Evolutionary conservation across 2,329 filamentous ascomycete genomes (phyloP).

Genomic region (Hypomyces rosellus): DNA sequence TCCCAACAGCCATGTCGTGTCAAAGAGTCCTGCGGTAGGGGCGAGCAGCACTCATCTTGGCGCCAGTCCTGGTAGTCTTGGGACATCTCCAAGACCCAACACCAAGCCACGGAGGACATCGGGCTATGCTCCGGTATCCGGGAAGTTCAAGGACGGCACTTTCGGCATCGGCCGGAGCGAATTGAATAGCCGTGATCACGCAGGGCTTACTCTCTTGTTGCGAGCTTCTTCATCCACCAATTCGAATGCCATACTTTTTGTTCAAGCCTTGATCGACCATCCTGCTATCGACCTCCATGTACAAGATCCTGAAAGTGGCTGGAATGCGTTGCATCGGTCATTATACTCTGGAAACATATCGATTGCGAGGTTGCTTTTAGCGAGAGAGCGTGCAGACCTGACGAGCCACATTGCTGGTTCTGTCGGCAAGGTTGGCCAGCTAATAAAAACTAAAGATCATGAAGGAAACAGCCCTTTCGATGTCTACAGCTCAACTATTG

Average conservation of each 20-base stretch:
- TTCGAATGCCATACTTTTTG: slow-evolving; percentile 65
- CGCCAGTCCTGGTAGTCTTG: slow-evolving; percentile 35
- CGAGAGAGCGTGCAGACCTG: slow-evolving; percentile 64
- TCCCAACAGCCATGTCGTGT: slow-evolving; percentile 47
- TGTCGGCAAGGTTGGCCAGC: slow-evolving; percentile 58
- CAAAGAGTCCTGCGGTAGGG: slow-evolving; percentile 47
- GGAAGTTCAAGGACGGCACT: slow-evolving; percentile 39
- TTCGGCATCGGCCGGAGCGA: slow-evolving; percentile 52
- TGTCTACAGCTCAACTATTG: slow-evolving; percentile 82
- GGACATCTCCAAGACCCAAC: slow-evolving; percentile 44
- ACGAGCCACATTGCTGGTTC: slow-evolving; percentile 53
- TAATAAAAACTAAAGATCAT: slow-evolving; percentile 93
- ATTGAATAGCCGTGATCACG: slow-evolving; percentile 76
- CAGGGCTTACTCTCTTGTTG: slow-evolving; percentile 77
- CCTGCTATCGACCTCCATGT: slow-evolving; percentile 78
- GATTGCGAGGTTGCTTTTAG: slow-evolving; percentile 74
- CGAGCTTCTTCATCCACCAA: slow-evolving; percentile 73
- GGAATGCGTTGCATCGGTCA: slow-evolving; percentile 89
- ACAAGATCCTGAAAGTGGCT: slow-evolving; percentile 87
- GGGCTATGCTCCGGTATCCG: slow-evolving; percentile 39
- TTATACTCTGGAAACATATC: slow-evolving; percentile 86
- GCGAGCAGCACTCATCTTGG: slow-evolving; percentile 24
- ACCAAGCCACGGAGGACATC: slow-evolving; percentile 48
- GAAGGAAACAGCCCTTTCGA: slow-evolving; percentile 95
- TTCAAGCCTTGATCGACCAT: slow-evolving; percentile 71